Evolutionary conservation across 2,329 filamentous ascomycete genomes (phyloP).

Genomic region (Diaporthe caulivora): DNA sequence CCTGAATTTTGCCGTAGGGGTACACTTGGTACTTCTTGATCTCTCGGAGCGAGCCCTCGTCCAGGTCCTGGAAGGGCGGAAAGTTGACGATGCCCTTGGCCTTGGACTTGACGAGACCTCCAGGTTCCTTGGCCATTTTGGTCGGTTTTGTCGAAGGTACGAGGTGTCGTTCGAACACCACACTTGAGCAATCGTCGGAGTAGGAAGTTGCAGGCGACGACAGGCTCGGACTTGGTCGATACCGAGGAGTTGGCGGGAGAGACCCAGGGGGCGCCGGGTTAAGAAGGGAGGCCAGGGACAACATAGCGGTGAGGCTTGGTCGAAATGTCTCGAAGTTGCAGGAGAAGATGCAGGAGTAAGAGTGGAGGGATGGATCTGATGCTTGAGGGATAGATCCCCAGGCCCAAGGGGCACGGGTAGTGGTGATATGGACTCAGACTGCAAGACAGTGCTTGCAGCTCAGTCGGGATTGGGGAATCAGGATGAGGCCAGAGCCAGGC

Average conservation of each 20-base stretch:
- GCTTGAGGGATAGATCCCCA: conserved; percentile 39
- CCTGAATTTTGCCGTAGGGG: conserved; percentile 72
- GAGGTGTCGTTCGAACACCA: conserved; percentile 46
- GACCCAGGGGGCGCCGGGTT: conserved; percentile 68
- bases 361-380: conserved; percentile 46
- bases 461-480: conserved; percentile 42
- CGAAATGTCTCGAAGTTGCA: conserved; percentile 59
- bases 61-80: conserved; percentile 77
- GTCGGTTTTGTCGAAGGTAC: conserved; percentile 54
- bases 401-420: conserved; percentile 35
- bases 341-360: conserved; percentile 53
- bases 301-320: conserved; percentile 61
- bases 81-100: conserved; percentile 79
- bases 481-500: conserved; percentile 34
- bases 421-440: conserved; percentile 49
- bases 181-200: conserved; percentile 47
- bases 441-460: conserved; percentile 46
- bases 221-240: conserved; percentile 56
- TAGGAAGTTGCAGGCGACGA: conserved; percentile 52
- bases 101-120: conserved; percentile 71
- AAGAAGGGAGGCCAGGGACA: conserved; percentile 74
- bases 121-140: conserved; percentile 75
- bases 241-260: conserved; percentile 52
- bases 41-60: conserved; percentile 66
- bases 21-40: conserved; percentile 75